Percentiles rank a stretch among this genome's conserved stretches.
These are phyloP conservation scores for Yamadazyma philogaea DNA, from an alignment of 805 yeast species.

Conservation along the genomic window DNA sequence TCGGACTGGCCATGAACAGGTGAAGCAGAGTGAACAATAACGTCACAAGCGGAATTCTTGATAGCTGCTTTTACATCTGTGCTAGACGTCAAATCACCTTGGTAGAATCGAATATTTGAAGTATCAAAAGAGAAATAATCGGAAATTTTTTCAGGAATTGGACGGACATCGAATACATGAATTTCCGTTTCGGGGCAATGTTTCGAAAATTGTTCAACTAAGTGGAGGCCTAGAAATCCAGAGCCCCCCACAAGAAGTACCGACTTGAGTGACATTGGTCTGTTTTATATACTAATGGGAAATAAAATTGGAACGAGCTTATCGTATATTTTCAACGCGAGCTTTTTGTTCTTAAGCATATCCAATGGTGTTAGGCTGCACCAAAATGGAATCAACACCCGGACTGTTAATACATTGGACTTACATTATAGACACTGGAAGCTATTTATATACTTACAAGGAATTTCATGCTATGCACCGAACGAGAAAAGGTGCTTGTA, in stretches of 20 bases:
- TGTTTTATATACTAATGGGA: not conserved
- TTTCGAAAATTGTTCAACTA: conserved; percentile 78
- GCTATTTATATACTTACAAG: too few species aligned
- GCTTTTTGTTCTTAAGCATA: too few species aligned
- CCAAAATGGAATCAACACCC: too few species aligned
- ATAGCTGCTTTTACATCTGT: conserved; percentile 68
- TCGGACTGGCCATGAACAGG: conserved; percentile 90
- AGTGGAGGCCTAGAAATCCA: conserved; percentile 90
- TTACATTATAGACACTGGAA: too few species aligned
- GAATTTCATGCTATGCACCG: conserved; percentile 6
- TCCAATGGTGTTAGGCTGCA: too few species aligned
- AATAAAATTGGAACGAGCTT: not conserved
- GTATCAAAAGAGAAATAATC: conserved; percentile 72
- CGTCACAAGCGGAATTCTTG: conserved; percentile 54
- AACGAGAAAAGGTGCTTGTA: conserved; percentile 26
- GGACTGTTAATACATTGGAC: too few species aligned
- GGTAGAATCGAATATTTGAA: conserved; percentile 52
- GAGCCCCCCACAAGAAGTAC: conserved; percentile 93
- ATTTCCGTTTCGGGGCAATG: conserved; percentile 65
- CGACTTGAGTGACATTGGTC: conserved; percentile 30
- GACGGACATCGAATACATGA: conserved; percentile 88
- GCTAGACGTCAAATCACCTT: conserved; percentile 81
- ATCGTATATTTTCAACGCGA: conserved; percentile 3
- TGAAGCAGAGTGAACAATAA: conserved; percentile 92
- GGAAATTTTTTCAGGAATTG: conserved; percentile 71